A percentile compares a stretch with the other conserved stretches of the same genome.
These are phyloP conservation scores for Pythium scleroteichum DNA, from an alignment of 352 stramenopile species.

Conservation along the genomic window DNA sequence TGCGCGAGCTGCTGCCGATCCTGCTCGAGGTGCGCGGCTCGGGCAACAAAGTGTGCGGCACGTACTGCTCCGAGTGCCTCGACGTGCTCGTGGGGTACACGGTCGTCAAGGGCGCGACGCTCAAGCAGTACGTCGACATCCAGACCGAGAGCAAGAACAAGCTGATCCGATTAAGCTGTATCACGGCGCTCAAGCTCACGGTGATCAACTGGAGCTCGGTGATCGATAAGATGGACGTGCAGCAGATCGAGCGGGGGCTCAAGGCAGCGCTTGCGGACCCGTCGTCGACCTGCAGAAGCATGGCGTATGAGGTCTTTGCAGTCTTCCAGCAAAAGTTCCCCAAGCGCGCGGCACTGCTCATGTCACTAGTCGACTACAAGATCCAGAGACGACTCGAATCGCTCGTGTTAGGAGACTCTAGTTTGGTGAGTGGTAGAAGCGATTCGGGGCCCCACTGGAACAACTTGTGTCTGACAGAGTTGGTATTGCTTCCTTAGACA, in stretches of 20 bases:
- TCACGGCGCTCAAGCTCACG: conserved; percentile 54
- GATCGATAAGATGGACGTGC: conserved; percentile 79
- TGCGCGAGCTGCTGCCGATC: conserved; percentile 68
- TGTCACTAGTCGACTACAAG: conserved; percentile 79
- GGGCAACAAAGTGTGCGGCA: conserved; percentile 81
- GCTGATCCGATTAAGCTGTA: conserved; percentile 73
- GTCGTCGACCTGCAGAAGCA: conserved; percentile 65
- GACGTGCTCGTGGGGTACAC: conserved; percentile 64
- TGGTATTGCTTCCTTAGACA: background rate
- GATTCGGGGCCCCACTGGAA: too few relatives aligned
- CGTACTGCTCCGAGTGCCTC: conserved; percentile 80
- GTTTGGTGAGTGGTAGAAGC: conserved; percentile 11
- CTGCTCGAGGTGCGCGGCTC: conserved; percentile 80
- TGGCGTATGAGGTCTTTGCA: conserved; percentile 70
- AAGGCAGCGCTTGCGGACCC: conserved; percentile 76
- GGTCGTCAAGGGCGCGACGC: conserved; percentile 71
- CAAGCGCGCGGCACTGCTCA: conserved; percentile 66
- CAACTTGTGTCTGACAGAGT: background rate
- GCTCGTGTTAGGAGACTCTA: conserved; percentile 35
- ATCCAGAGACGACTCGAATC: conserved; percentile 79
- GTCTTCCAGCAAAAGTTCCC: conserved; percentile 78
- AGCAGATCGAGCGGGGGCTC: conserved; percentile 77
- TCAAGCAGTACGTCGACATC: conserved; percentile 75
- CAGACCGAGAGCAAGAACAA: conserved; percentile 83
- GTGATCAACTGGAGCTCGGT: conserved; percentile 68